These are phyloP conservation scores for Aphanomyces stellatus DNA, from an alignment of 352 stramenopile species.

Conservation along the genomic window DNA sequence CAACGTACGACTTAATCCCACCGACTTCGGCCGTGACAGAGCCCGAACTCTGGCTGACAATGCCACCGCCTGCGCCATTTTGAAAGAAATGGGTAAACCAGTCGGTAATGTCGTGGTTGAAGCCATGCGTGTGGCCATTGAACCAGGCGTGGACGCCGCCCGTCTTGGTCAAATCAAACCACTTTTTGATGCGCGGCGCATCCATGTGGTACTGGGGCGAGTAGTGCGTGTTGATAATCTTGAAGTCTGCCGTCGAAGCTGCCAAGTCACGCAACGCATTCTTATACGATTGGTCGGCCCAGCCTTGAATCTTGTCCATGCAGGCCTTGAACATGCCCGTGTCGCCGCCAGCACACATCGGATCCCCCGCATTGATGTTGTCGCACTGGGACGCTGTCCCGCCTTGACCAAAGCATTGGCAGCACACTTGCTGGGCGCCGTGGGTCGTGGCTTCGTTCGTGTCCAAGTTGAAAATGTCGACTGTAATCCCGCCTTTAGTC, in stretches of 20 bases:
- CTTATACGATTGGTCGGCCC: constrained; percentile 65
- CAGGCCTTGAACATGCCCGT: constrained; percentile 74
- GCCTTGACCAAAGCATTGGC: constrained; percentile 76
- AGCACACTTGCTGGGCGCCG: constrained; percentile 78
- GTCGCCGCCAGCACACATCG: constrained; percentile 60
- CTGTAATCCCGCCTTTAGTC: constrained; percentile 66
- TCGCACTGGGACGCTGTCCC: constrained; percentile 40
- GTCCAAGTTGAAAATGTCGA: constrained; percentile 85
- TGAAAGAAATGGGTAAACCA: constrained; percentile 85
- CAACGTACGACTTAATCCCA: not conserved
- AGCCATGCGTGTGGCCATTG: constrained; percentile 81
- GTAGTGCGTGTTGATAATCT: constrained; percentile 87
- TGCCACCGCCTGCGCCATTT: constrained; percentile 77
- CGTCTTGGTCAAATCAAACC: constrained; percentile 77
- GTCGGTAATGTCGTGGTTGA: constrained; percentile 82
- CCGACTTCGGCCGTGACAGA: not conserved
- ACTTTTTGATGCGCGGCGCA: constrained; percentile 80
- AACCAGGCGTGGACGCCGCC: constrained; percentile 66
- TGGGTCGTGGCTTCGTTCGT: constrained; percentile 84
- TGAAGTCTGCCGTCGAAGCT: constrained; percentile 70
- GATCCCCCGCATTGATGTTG: constrained; percentile 45
- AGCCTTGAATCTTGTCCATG: constrained; percentile 60
- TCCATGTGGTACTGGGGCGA: constrained; percentile 87
- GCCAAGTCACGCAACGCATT: constrained; percentile 60
- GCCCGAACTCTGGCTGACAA: constrained; percentile 48